phyloP scores from a whole-genome alignment of 305 asterid genomes.

The Solanum aculeatissimum region DNA sequence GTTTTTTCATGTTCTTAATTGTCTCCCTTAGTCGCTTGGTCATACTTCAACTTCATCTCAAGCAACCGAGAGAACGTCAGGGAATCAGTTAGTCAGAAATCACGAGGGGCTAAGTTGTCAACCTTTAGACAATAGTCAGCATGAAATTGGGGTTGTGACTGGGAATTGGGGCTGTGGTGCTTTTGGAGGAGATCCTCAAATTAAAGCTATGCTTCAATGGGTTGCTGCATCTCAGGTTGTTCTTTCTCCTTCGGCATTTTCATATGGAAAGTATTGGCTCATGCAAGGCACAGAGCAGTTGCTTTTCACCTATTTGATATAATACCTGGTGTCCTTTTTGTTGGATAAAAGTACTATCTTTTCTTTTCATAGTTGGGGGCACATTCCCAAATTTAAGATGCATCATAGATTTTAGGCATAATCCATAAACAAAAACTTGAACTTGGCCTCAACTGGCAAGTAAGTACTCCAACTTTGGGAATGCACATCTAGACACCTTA shows the following conservation, averaged over 20 bases:
- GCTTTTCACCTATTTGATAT: not conserved
- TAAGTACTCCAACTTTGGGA: no score
- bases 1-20: not conserved
- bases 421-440: no score
- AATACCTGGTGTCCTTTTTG: not conserved
- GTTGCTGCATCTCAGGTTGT: constrained; percentile 77
- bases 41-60: constrained; percentile 22
- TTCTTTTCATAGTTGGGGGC: not conserved
- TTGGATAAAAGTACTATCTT: not conserved
- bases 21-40: constrained; percentile 4
- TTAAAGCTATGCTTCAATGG: constrained; percentile 78
- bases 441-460: no score
- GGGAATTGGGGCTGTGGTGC: constrained; percentile 99
- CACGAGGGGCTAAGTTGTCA: not conserved
- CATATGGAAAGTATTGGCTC: not conserved
- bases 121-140: not conserved
- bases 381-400: not conserved
- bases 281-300: not conserved
- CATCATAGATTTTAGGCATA: not conserved
- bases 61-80: not conserved
- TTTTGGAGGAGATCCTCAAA: constrained; percentile 87
- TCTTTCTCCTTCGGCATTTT: not conserved
- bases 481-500: no score
- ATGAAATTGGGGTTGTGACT: constrained; percentile 56
- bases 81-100: not conserved